A percentile compares a stretch with the other conserved stretches of the same genome.
Evolutionary conservation across 345 rosid species (phyloP).

Genomic region (Litchi chinensis): DNA sequence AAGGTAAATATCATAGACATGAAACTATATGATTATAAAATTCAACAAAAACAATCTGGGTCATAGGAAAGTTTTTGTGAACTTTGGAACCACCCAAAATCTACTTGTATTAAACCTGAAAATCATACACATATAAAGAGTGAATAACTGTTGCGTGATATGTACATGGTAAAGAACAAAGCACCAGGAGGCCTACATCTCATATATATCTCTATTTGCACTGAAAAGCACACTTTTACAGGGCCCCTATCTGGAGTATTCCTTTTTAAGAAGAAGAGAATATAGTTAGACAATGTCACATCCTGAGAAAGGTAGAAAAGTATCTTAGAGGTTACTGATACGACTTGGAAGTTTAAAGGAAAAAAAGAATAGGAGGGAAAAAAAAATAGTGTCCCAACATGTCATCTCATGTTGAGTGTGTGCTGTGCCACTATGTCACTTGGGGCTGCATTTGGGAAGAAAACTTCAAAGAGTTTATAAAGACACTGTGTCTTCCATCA

Average conservation of each 20-base stretch:
- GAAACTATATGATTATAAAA: neutral
- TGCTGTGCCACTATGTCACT: slow-evolving; percentile 43
- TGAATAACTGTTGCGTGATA: neutral
- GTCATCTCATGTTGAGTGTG: slow-evolving; percentile 36
- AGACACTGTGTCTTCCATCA: slow-evolving; percentile 28
- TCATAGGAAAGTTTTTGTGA: neutral
- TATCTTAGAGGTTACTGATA: slow-evolving; percentile 13
- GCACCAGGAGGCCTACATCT: slow-evolving; percentile 11
- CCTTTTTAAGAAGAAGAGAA: slow-evolving; percentile 17
- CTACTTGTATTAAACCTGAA: neutral
- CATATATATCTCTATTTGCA: neutral
- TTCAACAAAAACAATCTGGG: neutral
- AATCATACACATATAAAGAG: neutral
- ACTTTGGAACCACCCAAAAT: neutral
- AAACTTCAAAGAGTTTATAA: slow-evolving; percentile 3
- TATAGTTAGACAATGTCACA: slow-evolving; percentile 39
- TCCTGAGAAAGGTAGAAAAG: slow-evolving; percentile 30
- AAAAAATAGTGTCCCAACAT: slow-evolving; percentile 35
- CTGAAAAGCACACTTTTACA: slow-evolving; percentile 9
- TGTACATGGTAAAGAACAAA: neutral
- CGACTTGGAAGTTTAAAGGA: slow-evolving; percentile 20
- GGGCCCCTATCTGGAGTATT: slow-evolving; percentile 16
- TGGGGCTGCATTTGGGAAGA: slow-evolving; percentile 25
- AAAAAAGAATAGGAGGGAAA: slow-evolving; percentile 5
- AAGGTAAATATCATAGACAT: neutral